Percentiles rank a stretch among this genome's conserved stretches.
Evolutionary conservation across 1,284 basidiomycete species (phyloP).

Genomic region (Inonotus obliquus): DNA sequence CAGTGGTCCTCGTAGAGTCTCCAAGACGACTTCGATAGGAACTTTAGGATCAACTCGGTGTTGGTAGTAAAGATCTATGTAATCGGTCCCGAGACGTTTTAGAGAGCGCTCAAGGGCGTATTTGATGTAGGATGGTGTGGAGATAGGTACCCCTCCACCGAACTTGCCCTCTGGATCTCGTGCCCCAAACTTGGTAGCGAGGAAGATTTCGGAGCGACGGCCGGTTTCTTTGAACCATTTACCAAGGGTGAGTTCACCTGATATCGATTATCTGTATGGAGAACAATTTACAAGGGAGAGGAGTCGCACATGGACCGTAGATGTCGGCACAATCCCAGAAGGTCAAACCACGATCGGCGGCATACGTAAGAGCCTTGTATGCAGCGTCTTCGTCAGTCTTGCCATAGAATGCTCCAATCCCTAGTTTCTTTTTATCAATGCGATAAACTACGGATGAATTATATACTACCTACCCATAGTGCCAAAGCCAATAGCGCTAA

Average conservation of each 20-base stretch:
- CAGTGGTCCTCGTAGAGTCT: conserved; percentile 28
- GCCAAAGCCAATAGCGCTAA: conserved; percentile 11
- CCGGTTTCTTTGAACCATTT: conserved; percentile 21
- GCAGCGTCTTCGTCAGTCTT: conserved; percentile 10
- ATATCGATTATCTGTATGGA: not conserved
- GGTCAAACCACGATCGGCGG: conserved; percentile 13
- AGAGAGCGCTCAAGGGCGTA: conserved; percentile 24
- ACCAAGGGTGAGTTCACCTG: conserved; percentile 12
- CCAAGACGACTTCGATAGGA: conserved; percentile 32
- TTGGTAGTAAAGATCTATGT: conserved; percentile 31
- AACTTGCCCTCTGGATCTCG: conserved; percentile 6
- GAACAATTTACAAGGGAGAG: not conserved
- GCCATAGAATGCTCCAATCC: conserved; percentile 12
- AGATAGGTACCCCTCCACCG: conserved; percentile 15
- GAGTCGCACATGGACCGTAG: conserved; percentile 7
- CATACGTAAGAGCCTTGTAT: conserved; percentile 3
- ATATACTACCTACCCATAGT: conserved; percentile 9
- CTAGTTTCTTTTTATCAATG: not conserved
- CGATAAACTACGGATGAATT: not conserved
- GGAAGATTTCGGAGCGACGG: conserved; percentile 25
- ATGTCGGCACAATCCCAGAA: conserved; percentile 15
- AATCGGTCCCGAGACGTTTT: conserved; percentile 23
- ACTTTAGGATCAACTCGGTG: conserved; percentile 28
- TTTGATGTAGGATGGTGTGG: conserved; percentile 23
- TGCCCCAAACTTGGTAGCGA: conserved; percentile 27